phyloP scores from a whole-genome alignment of 352 stramenopile species.

The Globisporangium camurandrum region DNA sequence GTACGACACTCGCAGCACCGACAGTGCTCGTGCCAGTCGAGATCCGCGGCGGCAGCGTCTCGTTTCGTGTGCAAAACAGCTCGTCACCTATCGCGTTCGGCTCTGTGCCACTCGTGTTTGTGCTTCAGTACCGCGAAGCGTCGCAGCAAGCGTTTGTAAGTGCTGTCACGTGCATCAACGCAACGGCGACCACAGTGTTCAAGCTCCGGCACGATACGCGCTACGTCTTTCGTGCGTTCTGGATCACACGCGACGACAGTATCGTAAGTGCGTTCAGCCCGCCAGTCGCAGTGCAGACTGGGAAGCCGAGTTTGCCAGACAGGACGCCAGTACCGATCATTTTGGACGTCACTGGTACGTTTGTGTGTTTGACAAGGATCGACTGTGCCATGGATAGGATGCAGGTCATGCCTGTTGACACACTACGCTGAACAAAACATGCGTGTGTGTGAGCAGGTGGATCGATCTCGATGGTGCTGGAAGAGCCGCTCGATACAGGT shows the following conservation, averaged over 20 bases:
- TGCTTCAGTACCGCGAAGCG: slow-evolving; percentile 29
- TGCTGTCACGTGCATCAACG: slow-evolving; percentile 13
- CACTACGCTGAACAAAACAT: too few species aligned
- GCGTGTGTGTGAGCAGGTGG: slow-evolving; percentile 19
- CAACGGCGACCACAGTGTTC: background rate
- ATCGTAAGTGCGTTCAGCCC: slow-evolving; percentile 19
- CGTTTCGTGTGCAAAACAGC: slow-evolving; percentile 13
- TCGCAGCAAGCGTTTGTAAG: slow-evolving; percentile 13
- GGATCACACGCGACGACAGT: slow-evolving; percentile 11
- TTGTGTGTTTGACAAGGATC: background rate
- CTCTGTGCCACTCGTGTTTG: background rate
- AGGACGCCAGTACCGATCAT: slow-evolving; percentile 33
- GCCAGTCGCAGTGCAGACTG: slow-evolving; percentile 21
- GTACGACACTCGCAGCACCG: background rate
- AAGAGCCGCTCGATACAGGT: slow-evolving; percentile 36
- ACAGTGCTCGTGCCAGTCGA: slow-evolving; percentile 5
- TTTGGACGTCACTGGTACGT: slow-evolving; percentile 29
- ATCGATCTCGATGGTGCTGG: slow-evolving; percentile 21
- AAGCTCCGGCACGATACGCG: slow-evolving; percentile 13
- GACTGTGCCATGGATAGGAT: too few species aligned
- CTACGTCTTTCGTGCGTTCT: slow-evolving; percentile 40
- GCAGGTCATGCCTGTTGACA: too few species aligned
- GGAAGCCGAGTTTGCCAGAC: slow-evolving; percentile 14
- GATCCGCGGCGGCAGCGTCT: slow-evolving; percentile 18
- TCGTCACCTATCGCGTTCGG: slow-evolving; percentile 2